Percentiles rank a stretch among this genome's conserved stretches.
Evolutionary conservation across 208 protist genomes (phyloP).

Genomic region (Leishmania tropica): DNA sequence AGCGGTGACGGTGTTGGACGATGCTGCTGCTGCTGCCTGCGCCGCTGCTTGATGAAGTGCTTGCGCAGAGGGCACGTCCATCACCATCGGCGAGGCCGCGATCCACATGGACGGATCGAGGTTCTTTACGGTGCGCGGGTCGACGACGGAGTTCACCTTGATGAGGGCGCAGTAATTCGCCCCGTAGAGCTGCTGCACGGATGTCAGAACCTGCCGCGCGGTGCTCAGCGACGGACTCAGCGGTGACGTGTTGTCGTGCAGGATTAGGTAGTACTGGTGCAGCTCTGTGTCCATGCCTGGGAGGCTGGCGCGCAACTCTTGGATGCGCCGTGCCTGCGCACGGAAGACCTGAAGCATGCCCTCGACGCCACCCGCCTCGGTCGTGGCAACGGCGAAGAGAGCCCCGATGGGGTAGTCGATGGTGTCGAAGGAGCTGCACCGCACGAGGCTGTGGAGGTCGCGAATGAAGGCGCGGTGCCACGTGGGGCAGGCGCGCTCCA

Average conservation of each 20-base stretch:
- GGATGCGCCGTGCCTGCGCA: slow-evolving; percentile 37
- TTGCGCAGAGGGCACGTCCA: slow-evolving; percentile 65
- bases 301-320: slow-evolving; percentile 45
- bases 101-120: slow-evolving; percentile 71
- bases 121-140: slow-evolving; percentile 49
- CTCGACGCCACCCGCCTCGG: slow-evolving; percentile 51
- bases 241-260: slow-evolving; percentile 70
- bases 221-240: slow-evolving; percentile 39
- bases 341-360: slow-evolving; percentile 54
- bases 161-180: slow-evolving; percentile 60
- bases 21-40: background rate
- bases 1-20: slow-evolving; percentile 12
- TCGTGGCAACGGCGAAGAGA: slow-evolving; percentile 65
- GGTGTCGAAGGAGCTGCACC: slow-evolving; percentile 76
- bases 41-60: slow-evolving; percentile 25
- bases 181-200: slow-evolving; percentile 57
- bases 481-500: slow-evolving; percentile 59
- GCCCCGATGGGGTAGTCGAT: slow-evolving; percentile 79
- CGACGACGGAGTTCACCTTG: slow-evolving; percentile 65
- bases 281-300: slow-evolving; percentile 74
- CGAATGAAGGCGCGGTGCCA: slow-evolving; percentile 68
- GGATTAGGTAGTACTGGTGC: slow-evolving; percentile 67
- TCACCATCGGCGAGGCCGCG: slow-evolving; percentile 59
- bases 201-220: slow-evolving; percentile 40
- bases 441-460: slow-evolving; percentile 62